These are phyloP conservation scores for Spiraea crenata DNA, from an alignment of 331 rosid genomes.

Conservation along the genomic window DNA sequence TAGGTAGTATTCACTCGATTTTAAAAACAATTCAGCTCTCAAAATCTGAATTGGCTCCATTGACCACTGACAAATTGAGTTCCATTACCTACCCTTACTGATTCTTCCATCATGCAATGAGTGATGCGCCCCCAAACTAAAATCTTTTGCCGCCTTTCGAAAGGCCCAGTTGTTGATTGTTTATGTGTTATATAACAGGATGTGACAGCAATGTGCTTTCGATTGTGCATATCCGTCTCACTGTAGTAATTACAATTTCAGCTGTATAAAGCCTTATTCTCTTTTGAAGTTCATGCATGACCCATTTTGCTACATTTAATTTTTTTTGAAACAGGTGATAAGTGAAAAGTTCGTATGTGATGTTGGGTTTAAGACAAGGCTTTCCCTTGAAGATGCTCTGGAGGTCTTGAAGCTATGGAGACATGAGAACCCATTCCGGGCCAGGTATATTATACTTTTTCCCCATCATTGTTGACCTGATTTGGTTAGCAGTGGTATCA, in stretches of 20 bases:
- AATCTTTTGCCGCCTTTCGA: not conserved
- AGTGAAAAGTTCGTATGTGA: constrained; percentile 55
- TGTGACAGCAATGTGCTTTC: not conserved
- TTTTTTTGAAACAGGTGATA: constrained; percentile 52
- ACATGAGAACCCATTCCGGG: constrained; percentile 45
- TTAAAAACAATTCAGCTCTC: too few relatives aligned
- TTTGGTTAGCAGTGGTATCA: not conserved
- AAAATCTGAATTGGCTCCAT: too few relatives aligned
- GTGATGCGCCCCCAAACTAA: not conserved
- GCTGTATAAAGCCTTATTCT: not conserved
- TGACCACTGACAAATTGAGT: too few relatives aligned
- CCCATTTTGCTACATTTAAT: constrained; percentile 14
- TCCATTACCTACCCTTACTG: not conserved
- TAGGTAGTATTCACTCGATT: too few relatives aligned
- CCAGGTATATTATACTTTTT: constrained; percentile 52
- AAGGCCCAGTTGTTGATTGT: not conserved
- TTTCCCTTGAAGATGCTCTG: constrained; percentile 62
- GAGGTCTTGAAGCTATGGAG: constrained; percentile 64
- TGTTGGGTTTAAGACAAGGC: constrained; percentile 79
- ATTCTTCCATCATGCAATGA: not conserved
- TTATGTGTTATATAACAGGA: not conserved
- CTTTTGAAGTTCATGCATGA: not conserved
- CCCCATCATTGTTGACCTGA: not conserved
- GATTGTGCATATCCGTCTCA: not conserved
- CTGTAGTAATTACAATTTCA: not conserved